phyloP scores from a whole-genome alignment of 2,329 filamentous ascomycete genomes.

The Hymenotorrendiella dingleyae region DNA sequence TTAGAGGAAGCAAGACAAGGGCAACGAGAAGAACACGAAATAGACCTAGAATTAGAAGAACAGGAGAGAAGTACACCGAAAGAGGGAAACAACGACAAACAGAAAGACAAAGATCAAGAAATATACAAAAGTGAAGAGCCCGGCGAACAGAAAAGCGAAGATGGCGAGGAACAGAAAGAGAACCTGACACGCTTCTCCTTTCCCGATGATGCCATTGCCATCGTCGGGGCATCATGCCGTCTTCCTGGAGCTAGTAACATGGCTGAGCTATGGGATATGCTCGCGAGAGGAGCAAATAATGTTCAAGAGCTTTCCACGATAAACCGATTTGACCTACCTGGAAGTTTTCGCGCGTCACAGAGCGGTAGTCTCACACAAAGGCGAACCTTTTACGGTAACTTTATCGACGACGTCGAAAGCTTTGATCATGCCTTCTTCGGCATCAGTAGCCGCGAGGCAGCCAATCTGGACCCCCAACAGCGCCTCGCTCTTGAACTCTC shows the following conservation, averaged over 20 bases:
- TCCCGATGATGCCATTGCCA: slow-evolving; percentile 35
- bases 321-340: slow-evolving; percentile 12
- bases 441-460: slow-evolving; percentile 11
- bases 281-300: slow-evolving; percentile 51
- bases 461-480: slow-evolving; percentile 21
- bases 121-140: too few species aligned
- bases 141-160: too few species aligned
- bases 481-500: slow-evolving; percentile 9
- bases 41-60: too few species aligned
- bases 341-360: not conserved
- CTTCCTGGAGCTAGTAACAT: slow-evolving; percentile 44
- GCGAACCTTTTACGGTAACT: slow-evolving; percentile 5
- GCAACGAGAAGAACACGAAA: too few species aligned
- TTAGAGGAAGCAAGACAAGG: not conserved
- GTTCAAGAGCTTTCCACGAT: slow-evolving; percentile 23
- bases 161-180: too few species aligned
- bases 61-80: too few species aligned
- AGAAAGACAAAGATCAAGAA: too few species aligned
- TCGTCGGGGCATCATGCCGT: slow-evolving; percentile 46
- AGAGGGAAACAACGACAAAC: too few species aligned
- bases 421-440: slow-evolving; percentile 16
- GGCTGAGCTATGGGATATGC: slow-evolving; percentile 67
- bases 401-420: slow-evolving; percentile 8
- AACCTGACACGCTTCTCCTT: too few species aligned
- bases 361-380: not conserved